Conservation (phyloP, 305 asterid species). For the Coffea humblotiana region DNA sequence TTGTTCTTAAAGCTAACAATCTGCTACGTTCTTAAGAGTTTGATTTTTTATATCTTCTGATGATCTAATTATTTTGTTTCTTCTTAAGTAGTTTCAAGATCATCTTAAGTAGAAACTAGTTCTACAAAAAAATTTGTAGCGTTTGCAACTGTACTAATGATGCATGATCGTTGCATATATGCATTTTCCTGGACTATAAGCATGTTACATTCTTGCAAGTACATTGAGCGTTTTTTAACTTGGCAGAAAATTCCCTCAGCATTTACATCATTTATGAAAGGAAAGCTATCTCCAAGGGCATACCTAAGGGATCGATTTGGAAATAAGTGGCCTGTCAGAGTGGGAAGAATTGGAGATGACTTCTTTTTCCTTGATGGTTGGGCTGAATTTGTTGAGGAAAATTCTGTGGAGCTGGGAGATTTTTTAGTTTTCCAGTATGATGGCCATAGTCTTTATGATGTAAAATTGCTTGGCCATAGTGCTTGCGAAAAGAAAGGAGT, state of each 20-base stretch:
- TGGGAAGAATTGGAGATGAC: constrained; percentile 1
- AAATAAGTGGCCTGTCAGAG: constrained; percentile 33
- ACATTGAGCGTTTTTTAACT: neutral
- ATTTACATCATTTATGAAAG: neutral
- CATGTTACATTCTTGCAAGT: neutral
- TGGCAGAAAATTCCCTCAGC: neutral
- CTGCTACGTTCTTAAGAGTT: neutral
- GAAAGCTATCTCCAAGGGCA: neutral
- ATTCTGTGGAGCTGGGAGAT: neutral
- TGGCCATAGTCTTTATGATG: neutral
- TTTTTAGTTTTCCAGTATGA: constrained; percentile 6
- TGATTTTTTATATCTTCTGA: neutral
- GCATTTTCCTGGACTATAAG: no score
- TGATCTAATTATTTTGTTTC: neutral
- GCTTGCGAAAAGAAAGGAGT: neutral
- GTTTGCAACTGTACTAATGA: neutral
- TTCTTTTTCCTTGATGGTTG: constrained; percentile 3
- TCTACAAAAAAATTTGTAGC: no score
- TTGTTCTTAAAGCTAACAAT: neutral
- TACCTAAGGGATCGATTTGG: constrained; percentile 32
- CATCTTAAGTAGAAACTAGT: no score
- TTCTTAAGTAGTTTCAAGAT: no score
- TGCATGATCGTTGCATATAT: neutral
- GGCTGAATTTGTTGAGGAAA: neutral
- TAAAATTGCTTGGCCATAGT: neutral